Base-by-base conservation (phyloP, 768 basidiomycete species). In the Gymnopilus junonius region DNA sequence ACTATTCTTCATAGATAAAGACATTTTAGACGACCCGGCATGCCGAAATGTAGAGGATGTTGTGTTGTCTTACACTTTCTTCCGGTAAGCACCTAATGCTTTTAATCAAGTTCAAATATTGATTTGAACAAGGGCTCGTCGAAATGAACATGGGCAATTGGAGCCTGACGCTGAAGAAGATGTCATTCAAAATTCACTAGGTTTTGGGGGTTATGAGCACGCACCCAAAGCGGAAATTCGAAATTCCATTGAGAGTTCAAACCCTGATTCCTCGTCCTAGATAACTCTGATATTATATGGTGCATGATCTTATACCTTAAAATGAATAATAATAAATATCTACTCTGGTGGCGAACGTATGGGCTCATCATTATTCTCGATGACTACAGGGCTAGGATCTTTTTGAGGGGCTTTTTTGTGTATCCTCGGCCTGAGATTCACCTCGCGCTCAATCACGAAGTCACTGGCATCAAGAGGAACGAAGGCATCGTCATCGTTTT, bases 1-100 rank as follows among this genome's bases (percentile, higher is more conserved):
- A 20, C 85, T 99, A 59, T 99, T 99, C 80, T 99, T 99, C 82
- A 97, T 99, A 68, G 97, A 99, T 81, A 93, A 94, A 67, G 97
- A 99, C 73, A 89, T 97, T 58, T 81, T 96, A 37, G 96, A 99
- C 45, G 97, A 99, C 67, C 95, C 95, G 1, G 76, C 88, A 2
- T 93, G 96, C 77, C 83, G 88, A 64, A 88, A 90, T 67, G 83
- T 99, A 12, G 91, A 97, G 67, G 94, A 98, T 71, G 83, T 99
- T 21, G 95, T 99, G 0, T 75, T 99, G 58, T 96, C 93, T 23
- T 99, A 99, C 75, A 99, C 97, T 0, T 99, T 99, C 80, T 99
- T 99, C 87, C 87, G 89, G 95, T 95, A 68, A 61, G 85, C 78
- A 45, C 20, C 14, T 55, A 20, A 4, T 29, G 56, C 48, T 55